A percentile compares a stretch with the other conserved stretches of the same genome.
Conservation (phyloP, 2,329 filamentous ascomycete genomes). For the Fusarium duplospermum region DNA sequence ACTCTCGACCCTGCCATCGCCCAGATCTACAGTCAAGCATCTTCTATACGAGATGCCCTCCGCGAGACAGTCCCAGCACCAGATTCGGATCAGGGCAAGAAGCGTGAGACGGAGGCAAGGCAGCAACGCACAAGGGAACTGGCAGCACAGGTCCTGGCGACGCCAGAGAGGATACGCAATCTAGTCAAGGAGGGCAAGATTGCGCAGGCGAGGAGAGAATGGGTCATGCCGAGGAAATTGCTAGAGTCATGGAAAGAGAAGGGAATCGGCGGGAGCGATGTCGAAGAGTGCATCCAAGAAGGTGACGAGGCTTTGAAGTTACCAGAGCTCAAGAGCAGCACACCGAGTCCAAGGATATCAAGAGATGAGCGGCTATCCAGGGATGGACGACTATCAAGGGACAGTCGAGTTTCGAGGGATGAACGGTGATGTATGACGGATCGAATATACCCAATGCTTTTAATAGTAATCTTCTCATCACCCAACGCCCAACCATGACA, state of each 20-base stretch:
- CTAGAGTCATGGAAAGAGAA: constrained; percentile 65
- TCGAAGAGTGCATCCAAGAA: constrained; percentile 64
- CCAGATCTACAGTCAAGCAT: constrained; percentile 75
- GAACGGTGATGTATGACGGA: constrained; percentile 20
- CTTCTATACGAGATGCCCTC: constrained; percentile 64
- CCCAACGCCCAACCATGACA: neutral
- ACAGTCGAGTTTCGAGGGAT: constrained; percentile 24
- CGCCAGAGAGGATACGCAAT: constrained; percentile 67
- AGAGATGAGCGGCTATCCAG: constrained; percentile 30
- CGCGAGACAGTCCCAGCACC: constrained; percentile 61
- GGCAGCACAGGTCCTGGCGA: constrained; percentile 71
- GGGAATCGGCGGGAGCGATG: constrained; percentile 66
- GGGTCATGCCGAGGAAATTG: constrained; percentile 65
- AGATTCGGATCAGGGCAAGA: constrained; percentile 52
- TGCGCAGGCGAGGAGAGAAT: constrained; percentile 69
- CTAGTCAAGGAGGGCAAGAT: constrained; percentile 69
- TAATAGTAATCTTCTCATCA: neutral
- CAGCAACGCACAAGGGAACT: constrained; percentile 63
- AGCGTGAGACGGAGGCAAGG: constrained; percentile 48
- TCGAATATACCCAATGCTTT: constrained; percentile 39
- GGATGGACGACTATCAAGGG: constrained; percentile 35
- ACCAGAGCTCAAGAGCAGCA: constrained; percentile 24
- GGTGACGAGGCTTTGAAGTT: constrained; percentile 62
- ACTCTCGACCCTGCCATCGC: constrained; percentile 79
- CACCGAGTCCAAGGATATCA: constrained; percentile 36